Percentiles rank a stretch among this genome's conserved stretches.
These are phyloP conservation scores for Chaetothyriales sp. DNA, from an alignment of 2,329 filamentous ascomycete genomes.

Conservation along the genomic window DNA sequence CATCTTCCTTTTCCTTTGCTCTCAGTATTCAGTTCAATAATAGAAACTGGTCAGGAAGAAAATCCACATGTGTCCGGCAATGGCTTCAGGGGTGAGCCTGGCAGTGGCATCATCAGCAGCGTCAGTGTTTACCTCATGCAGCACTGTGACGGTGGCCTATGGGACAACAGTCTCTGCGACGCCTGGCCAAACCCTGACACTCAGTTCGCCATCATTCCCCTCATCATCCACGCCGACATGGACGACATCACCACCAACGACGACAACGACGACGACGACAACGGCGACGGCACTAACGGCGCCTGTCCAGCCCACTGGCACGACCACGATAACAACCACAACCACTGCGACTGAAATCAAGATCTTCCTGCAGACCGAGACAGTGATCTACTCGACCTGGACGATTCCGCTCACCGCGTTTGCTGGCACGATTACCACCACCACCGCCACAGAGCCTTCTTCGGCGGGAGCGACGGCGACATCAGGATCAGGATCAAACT, in stretches of 20 bases:
- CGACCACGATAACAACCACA: conserved; percentile 6
- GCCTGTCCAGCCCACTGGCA: conserved; percentile 4
- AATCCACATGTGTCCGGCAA: neutral
- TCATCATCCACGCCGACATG: neutral
- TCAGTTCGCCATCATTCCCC: neutral
- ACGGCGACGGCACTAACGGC: neutral
- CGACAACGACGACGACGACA: neutral
- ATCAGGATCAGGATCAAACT: neutral
- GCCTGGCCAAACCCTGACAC: neutral
- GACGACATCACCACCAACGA: neutral
- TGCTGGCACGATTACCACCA: neutral
- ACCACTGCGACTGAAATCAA: conserved; percentile 12
- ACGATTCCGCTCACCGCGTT: conserved; percentile 4
- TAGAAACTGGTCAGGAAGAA: neutral
- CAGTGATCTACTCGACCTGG: conserved; percentile 11
- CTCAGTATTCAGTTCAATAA: no score
- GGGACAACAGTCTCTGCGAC: neutral
- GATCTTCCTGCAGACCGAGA: conserved; percentile 9
- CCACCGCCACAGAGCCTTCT: no score
- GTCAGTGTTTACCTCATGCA: neutral
- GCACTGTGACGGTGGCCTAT: neutral
- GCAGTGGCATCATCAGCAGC: neutral
- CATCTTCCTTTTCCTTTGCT: no score
- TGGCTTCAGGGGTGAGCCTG: no score
- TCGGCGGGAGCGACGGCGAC: neutral